Evolutionary conservation across 139 green algal genomes (phyloP).

Genomic region (Chlamydomonas sphaeroides): DNA sequence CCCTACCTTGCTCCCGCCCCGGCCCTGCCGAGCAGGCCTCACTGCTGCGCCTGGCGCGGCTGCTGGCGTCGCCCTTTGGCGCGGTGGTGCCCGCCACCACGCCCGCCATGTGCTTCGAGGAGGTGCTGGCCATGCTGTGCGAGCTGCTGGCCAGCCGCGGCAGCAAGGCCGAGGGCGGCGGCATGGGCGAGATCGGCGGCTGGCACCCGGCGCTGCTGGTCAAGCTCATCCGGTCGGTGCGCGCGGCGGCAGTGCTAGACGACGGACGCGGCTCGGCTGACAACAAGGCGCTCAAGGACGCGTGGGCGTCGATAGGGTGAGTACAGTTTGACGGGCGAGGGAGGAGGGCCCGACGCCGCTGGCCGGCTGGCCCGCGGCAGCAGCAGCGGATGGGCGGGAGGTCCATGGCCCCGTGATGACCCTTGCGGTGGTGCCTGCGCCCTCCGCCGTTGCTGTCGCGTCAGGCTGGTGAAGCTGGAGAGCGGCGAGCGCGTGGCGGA

Average conservation of each 20-base stretch:
- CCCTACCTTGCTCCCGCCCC: no score
- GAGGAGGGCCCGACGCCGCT: no score
- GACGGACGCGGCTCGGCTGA: slow-evolving; percentile 15
- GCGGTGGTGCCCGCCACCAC: not conserved
- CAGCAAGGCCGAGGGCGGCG: not conserved
- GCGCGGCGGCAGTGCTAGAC: slow-evolving; percentile 25
- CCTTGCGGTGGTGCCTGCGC: no score
- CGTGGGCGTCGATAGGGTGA: slow-evolving; percentile 27
- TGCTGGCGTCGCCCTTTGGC: slow-evolving; percentile 15
- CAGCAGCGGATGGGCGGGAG: no score
- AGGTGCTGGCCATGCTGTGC: slow-evolving; percentile 10
- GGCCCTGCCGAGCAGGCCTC: not conserved
- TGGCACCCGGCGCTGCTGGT: slow-evolving; percentile 13
- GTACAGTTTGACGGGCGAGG: no score
- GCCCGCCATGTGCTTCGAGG: slow-evolving; percentile 36
- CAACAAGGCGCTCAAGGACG: not conserved
- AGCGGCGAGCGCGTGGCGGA: not conserved
- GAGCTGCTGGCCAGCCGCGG: slow-evolving; percentile 10
- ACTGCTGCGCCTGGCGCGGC: slow-evolving; percentile 25
- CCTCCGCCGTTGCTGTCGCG: no score
- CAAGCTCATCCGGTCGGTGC: slow-evolving; percentile 38
- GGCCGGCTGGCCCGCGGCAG: no score
- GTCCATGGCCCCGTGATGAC: no score
- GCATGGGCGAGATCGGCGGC: not conserved
- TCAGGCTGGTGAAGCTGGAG: not conserved